A percentile compares a stretch with the other conserved stretches of the same genome.
These are phyloP conservation scores for Starmerella roubikii DNA, from an alignment of 805 yeast species.

Conservation along the genomic window DNA sequence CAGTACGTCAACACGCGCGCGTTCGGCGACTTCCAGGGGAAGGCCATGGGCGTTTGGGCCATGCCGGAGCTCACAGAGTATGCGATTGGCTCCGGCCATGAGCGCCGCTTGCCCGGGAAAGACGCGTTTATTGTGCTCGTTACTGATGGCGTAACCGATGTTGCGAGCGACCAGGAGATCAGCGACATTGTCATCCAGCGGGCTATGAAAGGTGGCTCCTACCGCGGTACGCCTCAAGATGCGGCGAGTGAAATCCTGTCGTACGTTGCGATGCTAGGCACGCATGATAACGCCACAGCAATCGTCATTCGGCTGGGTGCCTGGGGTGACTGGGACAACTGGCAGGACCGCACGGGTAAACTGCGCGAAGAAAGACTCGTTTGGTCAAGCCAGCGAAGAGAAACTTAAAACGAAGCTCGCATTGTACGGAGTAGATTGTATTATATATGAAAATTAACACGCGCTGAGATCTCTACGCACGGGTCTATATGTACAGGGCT, in stretches of 20 bases:
- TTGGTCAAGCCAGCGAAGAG: too few relatives aligned
- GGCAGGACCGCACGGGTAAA: constrained; percentile 67
- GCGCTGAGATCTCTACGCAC: background rate
- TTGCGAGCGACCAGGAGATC: constrained; percentile 76
- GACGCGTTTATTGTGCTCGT: constrained; percentile 75
- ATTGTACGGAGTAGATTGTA: too few relatives aligned
- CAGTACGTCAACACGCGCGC: constrained; percentile 83
- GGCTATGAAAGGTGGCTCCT: constrained; percentile 39
- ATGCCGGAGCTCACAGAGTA: constrained; percentile 64
- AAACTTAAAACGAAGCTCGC: too few relatives aligned
- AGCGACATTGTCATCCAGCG: constrained; percentile 73
- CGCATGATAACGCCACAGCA: constrained; percentile 94
- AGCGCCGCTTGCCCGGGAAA: constrained; percentile 49
- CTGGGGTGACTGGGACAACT: constrained; percentile 86
- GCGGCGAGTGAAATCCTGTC: constrained; percentile 77
- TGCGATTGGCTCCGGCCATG: constrained; percentile 11
- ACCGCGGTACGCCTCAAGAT: constrained; percentile 64
- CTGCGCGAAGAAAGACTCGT: constrained; percentile 39
- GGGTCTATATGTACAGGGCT: background rate
- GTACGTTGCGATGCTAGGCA: constrained; percentile 75
- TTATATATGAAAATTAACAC: background rate
- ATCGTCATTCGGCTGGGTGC: constrained; percentile 64
- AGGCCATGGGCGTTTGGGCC: constrained; percentile 72
- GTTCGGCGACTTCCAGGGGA: constrained; percentile 77
- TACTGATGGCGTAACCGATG: constrained; percentile 78